Evolutionary conservation across 306 rosid genomes (phyloP), one percentile per base, ranked within the genome.

Genomic region (Elaeagnus macrophylla): DNA sequence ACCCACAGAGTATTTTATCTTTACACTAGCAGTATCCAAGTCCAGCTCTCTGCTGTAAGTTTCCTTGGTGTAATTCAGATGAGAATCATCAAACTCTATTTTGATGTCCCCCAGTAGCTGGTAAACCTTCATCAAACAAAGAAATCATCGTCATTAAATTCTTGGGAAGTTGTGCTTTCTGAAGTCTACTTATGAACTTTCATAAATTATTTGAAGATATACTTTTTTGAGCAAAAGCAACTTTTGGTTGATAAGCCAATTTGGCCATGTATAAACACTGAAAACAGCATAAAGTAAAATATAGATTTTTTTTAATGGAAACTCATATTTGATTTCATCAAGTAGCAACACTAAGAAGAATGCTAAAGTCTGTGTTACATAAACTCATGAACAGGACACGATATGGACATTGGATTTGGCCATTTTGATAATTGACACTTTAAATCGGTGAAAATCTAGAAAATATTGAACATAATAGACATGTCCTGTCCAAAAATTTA

Each of bases 101-200:
- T 80, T 80, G 78, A 89, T 80, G 61, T 89, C 86, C 7, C 97
- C 89, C 41, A 89, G 71, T 44, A 77, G 84, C 77, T 89, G 97
- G 64, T 85, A 67, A 51, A 59, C 66, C 72, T 67, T 52, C 66
- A 67, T 45, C 47, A 43, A 5, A 13, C 17, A 2, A 39, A n/a
- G 13, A 14, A 48, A 57, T 13, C 4, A 32, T 51, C 12, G 50
- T 20, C 38, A 35, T 12, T 51, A 32, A 32, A 35, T 13, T 17
- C 38, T 41, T 12, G 53, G 11, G 45, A 40, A 13, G 41, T 13
- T 11, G 12, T 8, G 61, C 39, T 10, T 17, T 39, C 9, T 52
- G 52, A 6, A 18, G 0, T 6, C 3, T 18, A 39, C 9, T 16
- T 51, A 62, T 41, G 4, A 6, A 39, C 7, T 58, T 14, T 43